Evolutionary conservation across 192 early-diverging fungal species (phyloP), one percentile per base, ranked within the genome.

Genomic region (Backusella macrospora): DNA sequence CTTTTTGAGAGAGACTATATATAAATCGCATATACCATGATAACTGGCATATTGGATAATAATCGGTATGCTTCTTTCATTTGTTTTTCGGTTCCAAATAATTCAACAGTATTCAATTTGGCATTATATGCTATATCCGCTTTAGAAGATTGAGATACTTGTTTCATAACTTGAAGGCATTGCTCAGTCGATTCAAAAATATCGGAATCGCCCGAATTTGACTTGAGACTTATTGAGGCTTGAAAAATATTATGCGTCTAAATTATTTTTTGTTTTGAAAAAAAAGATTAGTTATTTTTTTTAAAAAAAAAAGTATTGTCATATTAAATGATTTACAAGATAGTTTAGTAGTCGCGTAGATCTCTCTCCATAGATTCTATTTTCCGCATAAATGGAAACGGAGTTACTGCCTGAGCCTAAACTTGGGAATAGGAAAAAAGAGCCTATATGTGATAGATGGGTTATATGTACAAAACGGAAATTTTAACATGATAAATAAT

Each of bases 281-380:
- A 55, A 23, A 55, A 55, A 55, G 4, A 0, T 3, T 49, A 43
- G 42, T 9, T 49, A 49, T 18, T n/a, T 37, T 15, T 49, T 40
- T 6, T 34, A 16, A 18, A 1, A 46, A n/a, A 26, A 18, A 34
- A 18, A 4, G 21, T 7, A 44, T 6, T n/a, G 14, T 10, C 4
- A 47, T 7, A 9, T 23, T 39, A 70, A 79, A 52, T 34, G 21
- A 46, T 21, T 45, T 83, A 92, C 91, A 80, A 94, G 72, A 59
- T 85, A 81, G 83, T 90, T 93, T 16, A 94, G 65, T 6, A 87
- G 83, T 23, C 92, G 81, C 45, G 90, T 81, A 0, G 91, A 87
- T 15, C 93, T 79, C 68, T 93, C 92, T 15, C 91, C 86, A 68
- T 88, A 87, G 3, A 91, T 83, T 18, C 81, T 72, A 68, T 90